These are phyloP conservation scores for Peronospora tabacina DNA, from an alignment of 352 stramenopile species.

Conservation along the genomic window DNA sequence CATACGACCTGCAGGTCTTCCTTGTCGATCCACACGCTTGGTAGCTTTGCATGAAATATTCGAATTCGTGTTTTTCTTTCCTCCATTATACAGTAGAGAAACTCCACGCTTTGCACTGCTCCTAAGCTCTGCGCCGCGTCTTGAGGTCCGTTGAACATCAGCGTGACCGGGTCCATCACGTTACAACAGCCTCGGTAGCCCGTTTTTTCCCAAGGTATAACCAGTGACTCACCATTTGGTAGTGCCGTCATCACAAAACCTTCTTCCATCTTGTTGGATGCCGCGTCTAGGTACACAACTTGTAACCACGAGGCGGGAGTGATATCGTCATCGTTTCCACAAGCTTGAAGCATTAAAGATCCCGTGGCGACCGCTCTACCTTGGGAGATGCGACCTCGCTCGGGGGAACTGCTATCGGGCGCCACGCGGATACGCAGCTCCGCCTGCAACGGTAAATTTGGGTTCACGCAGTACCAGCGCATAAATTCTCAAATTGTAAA, in stretches of 20 bases:
- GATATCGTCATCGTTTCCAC: constrained; percentile 5
- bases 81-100: constrained; percentile 43
- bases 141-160: constrained; percentile 35
- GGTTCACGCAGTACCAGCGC: constrained; percentile 67
- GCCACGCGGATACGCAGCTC: constrained; percentile 56
- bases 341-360: constrained; percentile 31
- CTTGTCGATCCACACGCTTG: constrained; percentile 50
- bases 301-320: constrained; percentile 42
- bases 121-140: constrained; percentile 28
- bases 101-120: constrained; percentile 25
- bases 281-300: constrained; percentile 34
- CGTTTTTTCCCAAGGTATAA: constrained; percentile 48
- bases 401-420: constrained; percentile 37
- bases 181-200: constrained; percentile 40
- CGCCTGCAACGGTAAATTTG: constrained; percentile 43
- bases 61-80: constrained; percentile 21
- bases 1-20: constrained; percentile 41
- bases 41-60: constrained; percentile 40
- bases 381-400: constrained; percentile 39
- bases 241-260: constrained; percentile 52
- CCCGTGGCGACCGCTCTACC: constrained; percentile 39
- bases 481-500: constrained; percentile 18
- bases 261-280: constrained; percentile 21
- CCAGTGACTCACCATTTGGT: constrained; percentile 33
- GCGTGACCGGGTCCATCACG: constrained; percentile 25